phyloP scores from a whole-genome alignment of 2,329 filamentous ascomycete species.

The Exophiala lecanii-corni region DNA sequence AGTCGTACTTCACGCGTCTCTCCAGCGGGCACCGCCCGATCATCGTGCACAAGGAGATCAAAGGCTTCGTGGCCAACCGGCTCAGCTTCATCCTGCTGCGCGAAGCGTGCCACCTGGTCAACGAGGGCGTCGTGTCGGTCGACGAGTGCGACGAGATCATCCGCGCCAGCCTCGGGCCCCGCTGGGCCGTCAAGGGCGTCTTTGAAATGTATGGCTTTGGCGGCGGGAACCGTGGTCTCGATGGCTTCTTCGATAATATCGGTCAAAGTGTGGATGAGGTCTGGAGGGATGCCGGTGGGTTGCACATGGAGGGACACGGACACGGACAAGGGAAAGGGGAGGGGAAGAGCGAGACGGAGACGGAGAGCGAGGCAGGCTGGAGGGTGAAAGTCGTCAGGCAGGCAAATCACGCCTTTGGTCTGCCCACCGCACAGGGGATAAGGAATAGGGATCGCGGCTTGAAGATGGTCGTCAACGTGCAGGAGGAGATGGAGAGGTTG shows the following conservation, averaged over 20 bases:
- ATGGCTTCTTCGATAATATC: constrained; percentile 53
- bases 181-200: constrained; percentile 53
- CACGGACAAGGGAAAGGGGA: not conserved
- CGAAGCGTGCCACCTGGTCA: constrained; percentile 53
- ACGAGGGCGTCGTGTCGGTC: constrained; percentile 49
- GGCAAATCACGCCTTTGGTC: constrained; percentile 18
- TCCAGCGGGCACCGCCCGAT: constrained; percentile 94
- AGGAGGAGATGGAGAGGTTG: constrained; percentile 8
- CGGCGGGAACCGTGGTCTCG: constrained; percentile 50
- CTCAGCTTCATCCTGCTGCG: constrained; percentile 54
- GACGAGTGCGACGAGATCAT: constrained; percentile 52
- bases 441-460: constrained; percentile 10
- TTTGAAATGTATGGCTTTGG: constrained; percentile 58
- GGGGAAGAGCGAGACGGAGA: not conserved
- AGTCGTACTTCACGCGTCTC: constrained; percentile 78
- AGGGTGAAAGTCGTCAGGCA: constrained; percentile 15
- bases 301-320: not conserved
- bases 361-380: constrained; percentile 8
- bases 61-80: constrained; percentile 59
- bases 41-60: constrained; percentile 92
- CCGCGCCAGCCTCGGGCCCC: constrained; percentile 48
- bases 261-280: constrained; percentile 51
- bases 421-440: constrained; percentile 14
- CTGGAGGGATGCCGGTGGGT: constrained; percentile 47
- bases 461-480: constrained; percentile 10